Conservation (phyloP, 495 filamentous ascomycete genomes). For the Xylaria sp. region DNA sequence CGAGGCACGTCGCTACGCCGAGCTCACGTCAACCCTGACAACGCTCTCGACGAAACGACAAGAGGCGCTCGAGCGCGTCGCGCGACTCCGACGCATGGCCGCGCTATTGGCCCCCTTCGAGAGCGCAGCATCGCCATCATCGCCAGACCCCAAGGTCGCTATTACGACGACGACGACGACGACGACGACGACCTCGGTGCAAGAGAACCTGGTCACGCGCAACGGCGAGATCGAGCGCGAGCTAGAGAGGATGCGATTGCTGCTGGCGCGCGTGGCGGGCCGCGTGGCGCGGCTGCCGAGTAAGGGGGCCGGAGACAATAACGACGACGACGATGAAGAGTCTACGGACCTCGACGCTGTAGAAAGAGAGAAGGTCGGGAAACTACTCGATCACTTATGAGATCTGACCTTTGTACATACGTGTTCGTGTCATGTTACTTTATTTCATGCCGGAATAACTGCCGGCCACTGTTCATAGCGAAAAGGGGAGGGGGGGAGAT, state of each 20-base stretch:
- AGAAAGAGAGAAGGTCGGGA: slow-evolving; percentile 51
- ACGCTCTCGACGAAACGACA: slow-evolving; percentile 60
- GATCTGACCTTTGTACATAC: not conserved
- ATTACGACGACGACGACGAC: no score
- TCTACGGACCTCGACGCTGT: slow-evolving; percentile 42
- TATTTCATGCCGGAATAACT: not conserved
- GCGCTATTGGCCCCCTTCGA: slow-evolving; percentile 65
- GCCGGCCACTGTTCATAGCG: not conserved
- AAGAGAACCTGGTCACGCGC: slow-evolving; percentile 77
- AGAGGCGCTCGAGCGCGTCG: slow-evolving; percentile 61
- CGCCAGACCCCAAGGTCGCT: slow-evolving; percentile 1
- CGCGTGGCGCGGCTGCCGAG: slow-evolving; percentile 55
- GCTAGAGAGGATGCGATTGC: slow-evolving; percentile 75
- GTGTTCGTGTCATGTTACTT: not conserved
- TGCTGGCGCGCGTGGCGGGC: slow-evolving; percentile 73
- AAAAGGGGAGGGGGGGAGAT: not conserved
- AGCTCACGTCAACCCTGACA: slow-evolving; percentile 59
- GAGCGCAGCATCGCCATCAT: not conserved
- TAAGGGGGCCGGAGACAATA: not conserved
- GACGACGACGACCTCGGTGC: slow-evolving; percentile 54
- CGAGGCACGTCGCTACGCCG: slow-evolving; percentile 58
- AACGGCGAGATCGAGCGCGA: slow-evolving; percentile 78
- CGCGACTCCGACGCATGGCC: slow-evolving; percentile 62
- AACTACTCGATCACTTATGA: slow-evolving; percentile 46
- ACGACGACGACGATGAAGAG: slow-evolving; percentile 28